Evolutionary conservation across 176 grass and related monocot genomes (phyloP).

Genomic region (Triticum monococcum): DNA sequence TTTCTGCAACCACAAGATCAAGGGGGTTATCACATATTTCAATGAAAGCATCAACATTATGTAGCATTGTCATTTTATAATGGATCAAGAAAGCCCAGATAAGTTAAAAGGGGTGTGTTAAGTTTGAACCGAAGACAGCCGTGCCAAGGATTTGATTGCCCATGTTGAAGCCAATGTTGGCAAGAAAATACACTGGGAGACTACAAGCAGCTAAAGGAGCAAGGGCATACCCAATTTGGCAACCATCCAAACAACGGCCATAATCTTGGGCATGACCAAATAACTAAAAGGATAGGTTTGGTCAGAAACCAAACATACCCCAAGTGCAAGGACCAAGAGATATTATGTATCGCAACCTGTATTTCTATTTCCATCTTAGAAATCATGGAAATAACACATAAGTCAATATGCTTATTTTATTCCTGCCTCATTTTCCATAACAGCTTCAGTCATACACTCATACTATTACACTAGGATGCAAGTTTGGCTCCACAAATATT

Average conservation of each 20-base stretch:
- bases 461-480: neutral
- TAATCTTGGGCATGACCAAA: neutral
- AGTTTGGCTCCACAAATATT: neutral
- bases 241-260: neutral
- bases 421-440: neutral
- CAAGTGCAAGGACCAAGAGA: neutral
- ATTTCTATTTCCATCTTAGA: too few species aligned
- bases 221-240: neutral
- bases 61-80: conserved; percentile 17
- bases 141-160: neutral
- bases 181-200: neutral
- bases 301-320: neutral
- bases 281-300: neutral
- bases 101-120: neutral
- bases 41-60: neutral
- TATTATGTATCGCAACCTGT: neutral
- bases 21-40: neutral
- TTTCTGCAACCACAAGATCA: conserved; percentile 52
- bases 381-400: too few species aligned
- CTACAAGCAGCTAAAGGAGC: neutral
- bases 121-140: neutral
- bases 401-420: neutral
- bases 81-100: neutral
- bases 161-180: neutral
- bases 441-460: neutral